Evolutionary conservation across 176 grass and related monocot species (phyloP), one percentile per base, ranked within the genome.

Genomic region (Musa itinerans): DNA sequence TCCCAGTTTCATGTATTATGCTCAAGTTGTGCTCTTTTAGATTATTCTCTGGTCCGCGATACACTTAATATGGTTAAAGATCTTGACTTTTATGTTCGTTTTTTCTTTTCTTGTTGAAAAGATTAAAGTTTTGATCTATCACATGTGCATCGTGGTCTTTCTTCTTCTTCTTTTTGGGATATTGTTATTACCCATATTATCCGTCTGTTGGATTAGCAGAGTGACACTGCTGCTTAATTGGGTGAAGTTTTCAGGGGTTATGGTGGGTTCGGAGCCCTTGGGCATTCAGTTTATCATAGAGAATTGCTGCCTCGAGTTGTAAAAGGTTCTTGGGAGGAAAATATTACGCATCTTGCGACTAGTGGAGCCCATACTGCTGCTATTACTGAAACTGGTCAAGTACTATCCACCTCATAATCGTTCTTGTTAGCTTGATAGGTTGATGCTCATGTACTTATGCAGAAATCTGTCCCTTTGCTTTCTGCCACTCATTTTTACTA

Each of bases 181-280:
- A 48, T 75, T 55, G 15, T 22, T 48, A 27, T 58, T 24, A 7
- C 17, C 53, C 68, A 21, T 56, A 69, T 20, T 19, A n/a, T 69
- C 13, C 19, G 55, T 53, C 61, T 24, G 25, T 19, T 67, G 61
- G 72, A 75, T 63, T 67, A 23, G 52, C 62, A 67, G 77, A 85
- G 72, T 85, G 76, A 83, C 84, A 56, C 54, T 80, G 84, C 79
- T 87, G 87, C 84, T 98, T 80, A 87, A 82, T 86, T 91, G 83
- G 74, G 78, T 89, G 84, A 91, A 99, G 95, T 75, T 83, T 94
- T 84, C 88, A 99, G 91, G 95, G 95, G 95, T 80, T 94, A 94
- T 78, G 95, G 90, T 83, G 95, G 95, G 55, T 99, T 99, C 85
- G 95, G 95, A 85, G 95, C 95, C 89, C 77, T 94, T 52, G 95